These are phyloP conservation scores for Aspergillus sp. DNA, from an alignment of 2,329 filamentous ascomycete species.

Conservation along the genomic window DNA sequence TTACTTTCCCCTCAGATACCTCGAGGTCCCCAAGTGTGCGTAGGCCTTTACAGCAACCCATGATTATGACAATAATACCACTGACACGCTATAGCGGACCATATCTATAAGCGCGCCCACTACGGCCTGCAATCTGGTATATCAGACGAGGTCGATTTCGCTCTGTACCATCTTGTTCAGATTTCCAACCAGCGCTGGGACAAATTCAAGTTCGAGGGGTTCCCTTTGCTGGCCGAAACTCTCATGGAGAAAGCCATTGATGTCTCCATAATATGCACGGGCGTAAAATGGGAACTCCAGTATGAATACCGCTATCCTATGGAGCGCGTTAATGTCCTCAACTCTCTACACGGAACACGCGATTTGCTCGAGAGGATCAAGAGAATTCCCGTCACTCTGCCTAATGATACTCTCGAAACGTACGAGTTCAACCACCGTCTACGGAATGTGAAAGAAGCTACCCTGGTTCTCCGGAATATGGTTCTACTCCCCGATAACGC, in stretches of 20 bases:
- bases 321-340: conserved; percentile 58
- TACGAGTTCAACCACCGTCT: conserved; percentile 70
- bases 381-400: conserved; percentile 60
- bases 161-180: conserved; percentile 88
- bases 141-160: conserved; percentile 83
- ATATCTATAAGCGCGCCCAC: conserved; percentile 88
- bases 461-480: conserved; percentile 91
- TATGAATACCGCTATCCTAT: conserved; percentile 63
- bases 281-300: conserved; percentile 77
- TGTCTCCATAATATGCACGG: conserved; percentile 75
- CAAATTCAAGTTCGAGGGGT: conserved; percentile 93
- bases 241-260: conserved; percentile 82
- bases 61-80: neutral
- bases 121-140: conserved; percentile 80
- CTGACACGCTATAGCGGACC: conserved; percentile 36
- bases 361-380: conserved; percentile 73
- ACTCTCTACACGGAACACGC: conserved; percentile 67
- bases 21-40: conserved; percentile 43
- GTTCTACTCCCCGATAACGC: conserved; percentile 91
- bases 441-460: conserved; percentile 79
- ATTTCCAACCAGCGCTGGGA: conserved; percentile 94
- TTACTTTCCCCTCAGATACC: conserved; percentile 38
- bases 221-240: conserved; percentile 83
- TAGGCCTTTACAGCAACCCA: neutral
- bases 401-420: conserved; percentile 69